Evolutionary conservation across 139 green algal species (phyloP).

Genomic region (Monoraphidium neglectum): DNA sequence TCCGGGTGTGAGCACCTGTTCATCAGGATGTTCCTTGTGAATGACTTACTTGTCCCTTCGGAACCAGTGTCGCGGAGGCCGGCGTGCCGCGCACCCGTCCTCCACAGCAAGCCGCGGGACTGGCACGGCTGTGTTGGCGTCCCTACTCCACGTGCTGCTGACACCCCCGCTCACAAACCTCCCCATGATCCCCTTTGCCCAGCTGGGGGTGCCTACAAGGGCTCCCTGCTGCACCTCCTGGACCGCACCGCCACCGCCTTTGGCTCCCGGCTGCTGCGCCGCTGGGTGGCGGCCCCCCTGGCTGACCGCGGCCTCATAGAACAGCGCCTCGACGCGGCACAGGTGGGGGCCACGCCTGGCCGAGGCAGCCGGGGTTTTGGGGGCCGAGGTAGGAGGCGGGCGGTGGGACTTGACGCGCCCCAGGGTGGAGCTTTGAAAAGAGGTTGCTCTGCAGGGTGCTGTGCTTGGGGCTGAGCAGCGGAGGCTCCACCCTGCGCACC

Average conservation of each 20-base stretch:
- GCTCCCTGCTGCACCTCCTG: conserved; percentile 84
- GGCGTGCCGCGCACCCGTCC: no score
- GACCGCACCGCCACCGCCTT: conserved; percentile 72
- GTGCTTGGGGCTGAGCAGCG: no score
- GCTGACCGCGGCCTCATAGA: conserved; percentile 43
- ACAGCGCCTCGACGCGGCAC: conserved; percentile 76
- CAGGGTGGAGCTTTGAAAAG: not conserved
- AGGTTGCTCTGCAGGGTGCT: no score
- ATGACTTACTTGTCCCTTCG: no score
- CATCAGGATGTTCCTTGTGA: no score
- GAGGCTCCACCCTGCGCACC: no score
- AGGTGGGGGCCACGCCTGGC: conserved; percentile 28
- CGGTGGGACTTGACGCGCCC: not conserved
- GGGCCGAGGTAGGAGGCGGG: not conserved
- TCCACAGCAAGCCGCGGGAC: no score
- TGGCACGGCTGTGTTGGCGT: no score
- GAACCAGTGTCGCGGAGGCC: no score
- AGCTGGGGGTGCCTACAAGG: conserved; percentile 11
- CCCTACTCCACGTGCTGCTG: not conserved
- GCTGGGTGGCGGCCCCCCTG: conserved; percentile 78
- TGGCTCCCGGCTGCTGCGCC: conserved; percentile 72
- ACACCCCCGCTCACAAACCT: no score
- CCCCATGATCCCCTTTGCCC: no score
- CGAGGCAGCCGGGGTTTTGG: not conserved
- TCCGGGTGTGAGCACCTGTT: not conserved